Evolutionary conservation across 169 alveolate genomes (phyloP).

Genomic region (Amoebophrya sp.): DNA sequence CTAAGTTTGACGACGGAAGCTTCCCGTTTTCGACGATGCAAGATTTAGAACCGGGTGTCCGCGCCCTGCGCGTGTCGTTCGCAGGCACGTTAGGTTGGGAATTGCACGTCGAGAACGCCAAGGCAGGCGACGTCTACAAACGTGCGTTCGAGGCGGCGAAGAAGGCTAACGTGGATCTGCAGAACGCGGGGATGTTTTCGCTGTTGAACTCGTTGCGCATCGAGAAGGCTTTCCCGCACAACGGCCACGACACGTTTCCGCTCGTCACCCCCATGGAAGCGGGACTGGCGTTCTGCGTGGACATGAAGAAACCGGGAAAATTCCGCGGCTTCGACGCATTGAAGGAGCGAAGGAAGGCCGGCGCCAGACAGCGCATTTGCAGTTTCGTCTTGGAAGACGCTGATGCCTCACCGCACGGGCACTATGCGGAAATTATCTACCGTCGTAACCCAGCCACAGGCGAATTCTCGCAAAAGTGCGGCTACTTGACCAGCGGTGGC

Average conservation of each 20-base stretch:
- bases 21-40: neutral
- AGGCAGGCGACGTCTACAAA: neutral
- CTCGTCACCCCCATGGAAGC: neutral
- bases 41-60: neutral
- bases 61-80: constrained; percentile 24
- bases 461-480: neutral
- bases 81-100: constrained; percentile 32
- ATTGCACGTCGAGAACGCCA: neutral
- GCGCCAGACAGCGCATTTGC: neutral
- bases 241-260: constrained; percentile 33
- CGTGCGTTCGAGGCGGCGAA: neutral
- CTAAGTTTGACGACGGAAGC: neutral
- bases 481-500: constrained; percentile 28
- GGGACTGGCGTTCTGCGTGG: constrained; percentile 28
- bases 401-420: constrained; percentile 29
- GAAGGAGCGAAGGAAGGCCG: neutral
- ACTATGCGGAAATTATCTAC: constrained; percentile 15
- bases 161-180: neutral
- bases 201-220: constrained; percentile 30
- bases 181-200: constrained; percentile 28
- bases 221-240: constrained; percentile 25
- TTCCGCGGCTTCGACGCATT: neutral
- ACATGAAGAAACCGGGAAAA: neutral
- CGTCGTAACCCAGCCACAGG: too few relatives aligned
- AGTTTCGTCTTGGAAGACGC: neutral